phyloP scores from a whole-genome alignment of 805 yeast genomes.

The Saturnispora galanensis region DNA sequence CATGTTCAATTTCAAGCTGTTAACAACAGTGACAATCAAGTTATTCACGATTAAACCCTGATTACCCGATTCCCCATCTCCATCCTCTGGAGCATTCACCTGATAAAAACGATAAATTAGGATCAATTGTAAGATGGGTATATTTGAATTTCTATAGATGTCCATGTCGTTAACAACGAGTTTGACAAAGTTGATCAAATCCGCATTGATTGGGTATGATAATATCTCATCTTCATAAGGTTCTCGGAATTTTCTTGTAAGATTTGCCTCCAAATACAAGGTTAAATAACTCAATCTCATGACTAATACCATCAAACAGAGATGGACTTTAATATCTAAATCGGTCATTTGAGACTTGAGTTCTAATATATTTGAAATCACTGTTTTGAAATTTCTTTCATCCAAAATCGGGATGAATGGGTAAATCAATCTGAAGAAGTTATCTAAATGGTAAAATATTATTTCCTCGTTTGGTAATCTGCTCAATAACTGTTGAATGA shows the following conservation, averaged over 20 bases:
- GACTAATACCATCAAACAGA: slow-evolving; percentile 21
- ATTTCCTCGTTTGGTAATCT: slow-evolving; percentile 24
- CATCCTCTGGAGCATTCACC: slow-evolving; percentile 37
- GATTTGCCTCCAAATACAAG: slow-evolving; percentile 14
- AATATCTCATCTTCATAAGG: slow-evolving; percentile 14
- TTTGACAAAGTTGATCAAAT: slow-evolving; percentile 30
- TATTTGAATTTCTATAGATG: slow-evolving; percentile 29
- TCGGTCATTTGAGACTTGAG: slow-evolving; percentile 5
- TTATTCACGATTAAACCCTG: slow-evolving; percentile 32
- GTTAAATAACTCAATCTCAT: slow-evolving; percentile 22
- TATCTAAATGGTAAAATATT: slow-evolving; percentile 29
- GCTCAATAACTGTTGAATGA: slow-evolving; percentile 8
- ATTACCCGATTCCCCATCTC: slow-evolving; percentile 37
- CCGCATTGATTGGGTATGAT: slow-evolving; percentile 31
- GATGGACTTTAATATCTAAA: slow-evolving; percentile 8
- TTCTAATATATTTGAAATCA: slow-evolving; percentile 27
- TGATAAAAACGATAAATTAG: slow-evolving; percentile 32
- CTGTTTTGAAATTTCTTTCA: slow-evolving; percentile 28
- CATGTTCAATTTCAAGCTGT: slow-evolving; percentile 34
- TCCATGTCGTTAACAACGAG: slow-evolving; percentile 32
- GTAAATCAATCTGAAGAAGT: slow-evolving; percentile 31
- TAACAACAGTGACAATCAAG: slow-evolving; percentile 31
- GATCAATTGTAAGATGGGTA: slow-evolving; percentile 36
- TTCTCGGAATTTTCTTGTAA: background rate
- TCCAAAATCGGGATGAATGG: slow-evolving; percentile 41